Base-by-base conservation (phyloP, 306 rosid species). In the Fragaria nilgerrensis region DNA sequence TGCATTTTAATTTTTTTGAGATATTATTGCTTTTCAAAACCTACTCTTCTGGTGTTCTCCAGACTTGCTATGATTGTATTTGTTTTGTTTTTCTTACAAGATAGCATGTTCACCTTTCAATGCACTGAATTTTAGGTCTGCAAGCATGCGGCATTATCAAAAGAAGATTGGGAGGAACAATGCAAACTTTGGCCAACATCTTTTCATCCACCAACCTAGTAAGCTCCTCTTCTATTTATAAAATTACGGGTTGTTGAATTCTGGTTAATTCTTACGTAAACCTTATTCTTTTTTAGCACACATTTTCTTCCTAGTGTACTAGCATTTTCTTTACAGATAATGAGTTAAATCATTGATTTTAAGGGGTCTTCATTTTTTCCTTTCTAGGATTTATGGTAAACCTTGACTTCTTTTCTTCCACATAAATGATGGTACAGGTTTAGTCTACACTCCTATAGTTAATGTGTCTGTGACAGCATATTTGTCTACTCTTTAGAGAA, bases 121-220 rank as follows among this genome's bases (percentile, higher is more conserved):
- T 68, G 43, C 19, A 17, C 73, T 72, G 32, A 37, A 29, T 23
- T 68, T 80, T 83, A 95, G 98, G 96, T 95, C 66, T 87, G 93
- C 86, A 90, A 89, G 79, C 84, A 81, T 86, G 93, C 88, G 20
- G 93, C 97, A 73, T 83, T 79, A 34, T 88, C 98, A 48, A 95
- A 95, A 85, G 97, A 90, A 84, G 97, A 92, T 84, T 95, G 98
- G 98, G 97, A 89, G 82, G 98, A 92, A 79, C 98, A 95, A 65
- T 92, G 97, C 89, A 95, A 95, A 82, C 63, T 90, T 71, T 95
- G 98, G 97, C 97, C 97, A 75, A 95, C 97, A 11, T 92, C 98
- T n/a, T 92, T 82, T 90, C 98, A 95, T 78, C 97, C 97, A 27
- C 94, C 90, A 81, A 87, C 96, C 66, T 92, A 88, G 98, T 95